Evolutionary conservation across 805 yeast genomes (phyloP), one percentile per base, ranked within the genome.

Genomic region (Tetrapisispora nanseiensis): DNA sequence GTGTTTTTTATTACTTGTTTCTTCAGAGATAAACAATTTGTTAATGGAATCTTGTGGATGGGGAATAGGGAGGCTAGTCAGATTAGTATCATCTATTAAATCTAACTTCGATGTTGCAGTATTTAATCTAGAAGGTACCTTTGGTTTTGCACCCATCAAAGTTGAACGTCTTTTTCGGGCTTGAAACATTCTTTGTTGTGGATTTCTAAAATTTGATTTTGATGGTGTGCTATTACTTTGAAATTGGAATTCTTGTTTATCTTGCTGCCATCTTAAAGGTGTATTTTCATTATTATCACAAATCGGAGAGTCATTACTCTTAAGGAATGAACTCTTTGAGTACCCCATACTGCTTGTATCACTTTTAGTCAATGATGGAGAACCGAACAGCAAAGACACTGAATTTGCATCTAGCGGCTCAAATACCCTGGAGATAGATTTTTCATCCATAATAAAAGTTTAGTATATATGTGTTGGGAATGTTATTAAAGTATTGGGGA

Each of bases 161-260:
- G 48, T 54, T 2, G 55, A 45, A n/a, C 48, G 51, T 28, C 57
- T 39, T 32, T 54, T 54, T 33, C 54, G 43, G 10, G 42, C 48
- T 38, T 49, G 51, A 8, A 46, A 13, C 7, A 48, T 42, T 36
- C 41, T 41, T 23, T 43, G 46, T 18, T 37, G 43, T 5, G 21
- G 27, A 33, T 44, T 33, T 11, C 36, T 31, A 8, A 22, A 4
- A 3, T 24, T n/a, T 40, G 52, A 56, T 43, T 56, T 57, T 19
- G 58, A 47, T 1, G 63, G 63, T n/a, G 63, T 58, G 35, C 61
- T 55, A 39, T 57, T 58, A 36, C 62, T 53, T 15, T 57, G 50
- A 37, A 58, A 58, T 15, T 44, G 47, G 33, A 58, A 58, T 37
- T 58, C 63, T 24, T 47, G 51, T 20, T 47, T 41, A 10, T 51